These are phyloP conservation scores for Erodium trifolium DNA, from an alignment of 441 rosid species.

Conservation along the genomic window DNA sequence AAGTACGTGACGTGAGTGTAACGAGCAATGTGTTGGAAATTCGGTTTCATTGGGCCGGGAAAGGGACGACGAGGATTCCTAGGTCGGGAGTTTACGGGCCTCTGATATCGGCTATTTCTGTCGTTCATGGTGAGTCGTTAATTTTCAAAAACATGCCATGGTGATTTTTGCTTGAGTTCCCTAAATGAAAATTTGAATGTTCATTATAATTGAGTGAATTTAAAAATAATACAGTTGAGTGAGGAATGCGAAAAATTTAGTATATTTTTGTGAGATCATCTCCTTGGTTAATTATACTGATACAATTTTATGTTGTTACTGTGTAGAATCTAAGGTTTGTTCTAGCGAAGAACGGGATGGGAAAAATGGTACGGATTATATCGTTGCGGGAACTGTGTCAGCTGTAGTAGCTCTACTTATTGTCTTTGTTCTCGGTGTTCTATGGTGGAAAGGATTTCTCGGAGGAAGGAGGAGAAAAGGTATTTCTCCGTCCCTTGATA, in stretches of 20 bases:
- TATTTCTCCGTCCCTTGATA: neutral
- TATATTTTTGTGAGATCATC: too few species aligned
- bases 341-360: neutral
- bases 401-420: neutral
- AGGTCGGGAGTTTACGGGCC: neutral
- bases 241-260: too few species aligned
- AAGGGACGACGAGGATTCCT: slow-evolving; percentile 3
- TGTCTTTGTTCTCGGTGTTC: neutral
- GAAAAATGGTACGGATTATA: neutral
- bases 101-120: slow-evolving; percentile 5
- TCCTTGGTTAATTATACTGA: too few species aligned
- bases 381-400: neutral
- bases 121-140: neutral
- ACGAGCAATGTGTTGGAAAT: neutral
- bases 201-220: too few species aligned
- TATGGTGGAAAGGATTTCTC: slow-evolving; percentile 1
- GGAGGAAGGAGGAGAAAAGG: neutral
- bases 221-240: too few species aligned
- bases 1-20: neutral
- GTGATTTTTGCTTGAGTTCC: too few species aligned
- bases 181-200: too few species aligned
- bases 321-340: neutral
- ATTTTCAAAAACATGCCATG: too few species aligned
- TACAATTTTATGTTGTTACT: neutral
- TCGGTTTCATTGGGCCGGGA: neutral